Evolutionary conservation across 768 basidiomycete genomes (phyloP).

Genomic region (Boletus eberwhitei): DNA sequence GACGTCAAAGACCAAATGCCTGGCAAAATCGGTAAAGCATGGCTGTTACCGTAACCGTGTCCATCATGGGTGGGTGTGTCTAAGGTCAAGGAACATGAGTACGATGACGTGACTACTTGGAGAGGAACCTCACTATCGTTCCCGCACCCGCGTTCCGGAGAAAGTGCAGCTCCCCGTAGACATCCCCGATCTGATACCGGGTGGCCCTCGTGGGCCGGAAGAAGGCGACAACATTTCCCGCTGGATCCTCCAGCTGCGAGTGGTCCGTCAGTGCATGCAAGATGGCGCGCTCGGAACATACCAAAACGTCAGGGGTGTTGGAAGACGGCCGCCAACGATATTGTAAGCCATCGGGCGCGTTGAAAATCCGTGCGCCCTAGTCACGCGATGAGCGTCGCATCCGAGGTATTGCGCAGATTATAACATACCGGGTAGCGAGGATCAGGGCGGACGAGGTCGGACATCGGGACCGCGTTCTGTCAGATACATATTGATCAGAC

Average conservation of each 20-base stretch:
- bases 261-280: constrained; percentile 6
- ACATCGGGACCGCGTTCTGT: constrained; percentile 77
- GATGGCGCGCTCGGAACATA: constrained; percentile 33
- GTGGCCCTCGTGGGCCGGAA: constrained; percentile 75
- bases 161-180: constrained; percentile 83
- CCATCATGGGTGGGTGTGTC: constrained; percentile 91
- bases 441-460: constrained; percentile 75
- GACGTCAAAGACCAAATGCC: constrained; percentile 43
- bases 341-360: constrained; percentile 75
- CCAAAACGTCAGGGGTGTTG: constrained; percentile 56
- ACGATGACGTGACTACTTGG: constrained; percentile 15
- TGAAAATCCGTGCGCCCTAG: constrained; percentile 67
- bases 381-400: constrained; percentile 13
- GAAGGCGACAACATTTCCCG: constrained; percentile 69
- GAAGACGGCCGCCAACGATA: constrained; percentile 79
- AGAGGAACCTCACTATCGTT: constrained; percentile 58
- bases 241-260: constrained; percentile 67
- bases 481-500: constrained; percentile 28
- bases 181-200: constrained; percentile 83
- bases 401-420: constrained; percentile 10
- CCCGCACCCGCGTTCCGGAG: constrained; percentile 75
- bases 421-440: constrained; percentile 54
- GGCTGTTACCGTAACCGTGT: constrained; percentile 77
- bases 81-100: constrained; percentile 33
- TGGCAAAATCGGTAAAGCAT: constrained; percentile 83